Conservation (phyloP, 2,329 filamentous ascomycete species). For the Pseudogymnoascus sp. region DNA sequence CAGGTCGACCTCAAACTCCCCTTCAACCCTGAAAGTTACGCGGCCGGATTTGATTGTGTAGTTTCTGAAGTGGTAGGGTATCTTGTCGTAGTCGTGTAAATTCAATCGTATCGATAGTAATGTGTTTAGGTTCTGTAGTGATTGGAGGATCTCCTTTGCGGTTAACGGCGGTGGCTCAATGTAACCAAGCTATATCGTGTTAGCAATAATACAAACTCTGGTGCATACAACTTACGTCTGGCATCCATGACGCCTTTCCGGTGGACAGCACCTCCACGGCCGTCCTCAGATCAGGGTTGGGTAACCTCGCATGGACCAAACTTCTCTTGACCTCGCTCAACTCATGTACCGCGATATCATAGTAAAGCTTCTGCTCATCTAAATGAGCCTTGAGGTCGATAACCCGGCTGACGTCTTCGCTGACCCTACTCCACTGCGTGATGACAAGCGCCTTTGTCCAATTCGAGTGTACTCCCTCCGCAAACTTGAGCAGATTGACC, state of each 20-base stretch:
- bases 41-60: constrained; percentile 79
- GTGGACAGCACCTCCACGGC: constrained; percentile 78
- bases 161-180: constrained; percentile 66
- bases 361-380: constrained; percentile 52
- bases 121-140: constrained; percentile 75
- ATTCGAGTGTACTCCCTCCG: constrained; percentile 70
- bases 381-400: constrained; percentile 81
- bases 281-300: constrained; percentile 84
- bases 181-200: constrained; percentile 56
- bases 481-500: constrained; percentile 63
- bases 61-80: constrained; percentile 66
- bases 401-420: constrained; percentile 71
- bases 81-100: constrained; percentile 69
- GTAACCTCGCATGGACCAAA: constrained; percentile 65
- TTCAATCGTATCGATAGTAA: constrained; percentile 76
- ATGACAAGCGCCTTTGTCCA: constrained; percentile 93
- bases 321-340: constrained; percentile 67
- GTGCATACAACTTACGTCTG: constrained; percentile 51
- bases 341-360: constrained; percentile 51
- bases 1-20: constrained; percentile 89
- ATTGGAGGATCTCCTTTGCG: constrained; percentile 62
- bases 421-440: constrained; percentile 78
- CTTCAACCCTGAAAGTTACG: constrained; percentile 74
- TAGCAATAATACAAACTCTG: constrained; percentile 11
- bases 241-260: constrained; percentile 69